Conservation (phyloP, 495 filamentous ascomycete species). For the Neurospora sp. region DNA sequence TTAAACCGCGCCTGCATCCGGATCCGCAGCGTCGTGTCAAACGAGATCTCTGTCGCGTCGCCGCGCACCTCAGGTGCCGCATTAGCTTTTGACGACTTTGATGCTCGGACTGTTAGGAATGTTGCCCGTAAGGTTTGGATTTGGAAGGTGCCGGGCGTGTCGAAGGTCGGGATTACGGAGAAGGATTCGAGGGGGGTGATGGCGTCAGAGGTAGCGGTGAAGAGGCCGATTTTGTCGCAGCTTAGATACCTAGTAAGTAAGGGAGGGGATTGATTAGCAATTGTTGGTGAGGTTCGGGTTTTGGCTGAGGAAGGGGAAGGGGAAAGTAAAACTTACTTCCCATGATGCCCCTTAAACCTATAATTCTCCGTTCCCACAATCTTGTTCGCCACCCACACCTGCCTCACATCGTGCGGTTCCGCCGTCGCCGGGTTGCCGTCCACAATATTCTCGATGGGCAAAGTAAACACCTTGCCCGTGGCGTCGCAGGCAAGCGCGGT, state of each 20-base stretch:
- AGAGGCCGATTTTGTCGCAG: slow-evolving; percentile 73
- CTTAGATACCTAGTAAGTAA: slow-evolving; percentile 48
- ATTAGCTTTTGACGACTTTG: slow-evolving; percentile 29
- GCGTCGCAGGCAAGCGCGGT: slow-evolving; percentile 75
- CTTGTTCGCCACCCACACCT: slow-evolving; percentile 86
- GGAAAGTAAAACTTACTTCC: slow-evolving; percentile 40
- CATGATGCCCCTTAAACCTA: slow-evolving; percentile 82
- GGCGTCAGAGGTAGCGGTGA: slow-evolving; percentile 68
- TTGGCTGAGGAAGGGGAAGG: too few relatives aligned
- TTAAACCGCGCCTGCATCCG: slow-evolving; percentile 95
- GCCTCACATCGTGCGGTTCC: slow-evolving; percentile 87
- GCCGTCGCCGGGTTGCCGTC: slow-evolving; percentile 68
- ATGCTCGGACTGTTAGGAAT: slow-evolving; percentile 46
- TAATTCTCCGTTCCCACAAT: slow-evolving; percentile 72
- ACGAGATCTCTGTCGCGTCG: slow-evolving; percentile 60
- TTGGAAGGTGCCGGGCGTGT: slow-evolving; percentile 55
- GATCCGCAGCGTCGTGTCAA: slow-evolving; percentile 69
- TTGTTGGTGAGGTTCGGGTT: neutral
- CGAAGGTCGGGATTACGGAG: slow-evolving; percentile 51
- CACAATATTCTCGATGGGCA: slow-evolving; percentile 70
- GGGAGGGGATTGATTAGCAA: neutral
- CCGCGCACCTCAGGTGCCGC: slow-evolving; percentile 57
- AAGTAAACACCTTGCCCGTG: slow-evolving; percentile 73
- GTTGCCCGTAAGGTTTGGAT: slow-evolving; percentile 55
- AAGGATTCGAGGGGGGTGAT: slow-evolving; percentile 77